Evolutionary conservation across 306 rosid genomes (phyloP), one percentile per base, ranked within the genome.

Genomic region (Neltuma alba): DNA sequence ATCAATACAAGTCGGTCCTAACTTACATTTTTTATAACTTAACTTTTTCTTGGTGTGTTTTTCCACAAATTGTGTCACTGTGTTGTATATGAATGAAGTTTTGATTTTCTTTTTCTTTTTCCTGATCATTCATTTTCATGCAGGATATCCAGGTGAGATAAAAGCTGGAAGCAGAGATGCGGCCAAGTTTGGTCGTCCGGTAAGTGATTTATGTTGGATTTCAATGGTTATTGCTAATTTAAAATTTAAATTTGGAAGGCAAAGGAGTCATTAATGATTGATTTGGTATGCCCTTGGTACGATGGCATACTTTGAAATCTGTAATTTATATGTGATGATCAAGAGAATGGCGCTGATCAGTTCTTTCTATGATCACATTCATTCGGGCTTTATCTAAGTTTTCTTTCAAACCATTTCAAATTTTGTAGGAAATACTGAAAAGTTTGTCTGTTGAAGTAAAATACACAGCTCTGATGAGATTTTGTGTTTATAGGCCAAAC

Each of bases 181-280:
- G 61, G 84, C 99, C 83, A 95, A 92, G 88, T 91, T 95, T 60
- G 99, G 98, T 66, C 99, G 99, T 80, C 99, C 99, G 0, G 99
- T 92, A 89, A 91, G 97, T 92, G 42, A 70, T 77, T 47, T 40
- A 75, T 12, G 18, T 23, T 45, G 45, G 60, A 47, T 84, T 79
- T 61, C 25, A 38, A 44, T 64, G 21, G 9, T 16, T 9, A 42
- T 77, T 71, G 50, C 75, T 41, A 60, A 27, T 9, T 75, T 58
- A 18, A 30, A 67, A 25, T 57, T 28, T 42, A 36, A 30, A 37
- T 58, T n/a, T 54, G 63, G 61, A 60, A 72, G 41, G 5, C 30
- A 20, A 63, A 50, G 57, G 61, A 69, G 66, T 68, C 28, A 54
- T 33, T 64, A 42, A 67, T 28, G 37, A 48, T 41, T 70, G 41